Conservation (phyloP, 306 rosid genomes). For the Quercus suber region DNA sequence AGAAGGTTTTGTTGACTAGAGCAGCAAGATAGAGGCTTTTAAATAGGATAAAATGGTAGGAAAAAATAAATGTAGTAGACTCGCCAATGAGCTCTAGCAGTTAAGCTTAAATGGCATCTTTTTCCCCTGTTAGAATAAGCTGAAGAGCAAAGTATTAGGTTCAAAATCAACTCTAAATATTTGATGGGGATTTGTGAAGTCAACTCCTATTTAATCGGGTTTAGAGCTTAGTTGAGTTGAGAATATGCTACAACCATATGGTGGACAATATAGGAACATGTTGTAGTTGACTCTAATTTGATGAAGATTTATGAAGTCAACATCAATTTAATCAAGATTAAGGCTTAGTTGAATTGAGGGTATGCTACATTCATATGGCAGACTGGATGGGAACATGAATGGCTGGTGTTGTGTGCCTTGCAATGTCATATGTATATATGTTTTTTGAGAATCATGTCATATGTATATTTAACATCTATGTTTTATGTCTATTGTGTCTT, state of each 20-base stretch:
- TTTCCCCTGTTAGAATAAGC: too few species aligned
- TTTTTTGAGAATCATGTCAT: too few species aligned
- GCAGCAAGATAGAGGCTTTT: neutral
- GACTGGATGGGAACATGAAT: neutral
- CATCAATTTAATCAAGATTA: neutral
- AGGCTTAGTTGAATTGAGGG: neutral
- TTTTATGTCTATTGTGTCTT: neutral
- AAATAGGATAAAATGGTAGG: neutral
- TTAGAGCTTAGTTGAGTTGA: neutral
- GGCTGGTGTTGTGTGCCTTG: neutral
- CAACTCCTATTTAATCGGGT: neutral
- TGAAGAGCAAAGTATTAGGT: too few species aligned
- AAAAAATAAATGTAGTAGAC: too few species aligned
- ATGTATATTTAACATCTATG: neutral
- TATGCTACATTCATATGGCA: neutral
- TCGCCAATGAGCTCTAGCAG: too few species aligned
- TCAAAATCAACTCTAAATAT: neutral
- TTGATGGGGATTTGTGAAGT: neutral
- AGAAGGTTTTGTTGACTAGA: neutral
- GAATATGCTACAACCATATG: neutral
- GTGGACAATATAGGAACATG: neutral
- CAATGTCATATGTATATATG: too few species aligned
- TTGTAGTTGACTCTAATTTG: neutral
- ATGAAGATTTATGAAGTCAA: neutral
- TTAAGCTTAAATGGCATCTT: too few species aligned